A percentile compares a stretch with the other conserved stretches of the same genome.
These are phyloP conservation scores for Pythium phragmiticola DNA, from an alignment of 352 stramenopile species.

Conservation along the genomic window DNA sequence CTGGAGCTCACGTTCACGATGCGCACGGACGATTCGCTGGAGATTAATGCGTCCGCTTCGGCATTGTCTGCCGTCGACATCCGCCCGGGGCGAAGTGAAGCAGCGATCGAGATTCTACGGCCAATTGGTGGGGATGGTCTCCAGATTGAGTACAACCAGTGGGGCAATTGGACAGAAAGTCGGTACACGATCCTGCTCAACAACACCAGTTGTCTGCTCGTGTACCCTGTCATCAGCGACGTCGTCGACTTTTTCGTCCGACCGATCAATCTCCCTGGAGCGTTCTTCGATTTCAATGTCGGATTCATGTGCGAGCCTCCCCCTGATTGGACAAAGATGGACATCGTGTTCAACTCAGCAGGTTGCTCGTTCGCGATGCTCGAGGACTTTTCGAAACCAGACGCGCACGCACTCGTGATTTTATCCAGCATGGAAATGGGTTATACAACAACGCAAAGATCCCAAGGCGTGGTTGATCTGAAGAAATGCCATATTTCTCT, in stretches of 20 bases:
- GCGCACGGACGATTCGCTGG: constrained; percentile 80
- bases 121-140: constrained; percentile 66
- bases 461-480: constrained; percentile 51
- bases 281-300: constrained; percentile 59
- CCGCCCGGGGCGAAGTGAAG: constrained; percentile 44
- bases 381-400: constrained; percentile 71
- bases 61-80: constrained; percentile 67
- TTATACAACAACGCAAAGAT: constrained; percentile 68
- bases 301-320: constrained; percentile 62
- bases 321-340: constrained; percentile 79
- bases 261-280: constrained; percentile 43
- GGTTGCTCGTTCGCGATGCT: constrained; percentile 79
- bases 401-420: constrained; percentile 75
- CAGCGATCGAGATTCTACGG: constrained; percentile 66
- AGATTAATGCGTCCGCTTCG: constrained; percentile 58
- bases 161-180: constrained; percentile 72
- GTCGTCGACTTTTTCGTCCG: constrained; percentile 61
- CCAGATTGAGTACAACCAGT: constrained; percentile 81
- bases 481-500: constrained; percentile 82
- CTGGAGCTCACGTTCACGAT: constrained; percentile 76
- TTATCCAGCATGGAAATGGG: constrained; percentile 63
- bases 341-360: constrained; percentile 62
- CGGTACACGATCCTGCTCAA: constrained; percentile 64
- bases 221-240: constrained; percentile 69
- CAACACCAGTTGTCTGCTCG: constrained; percentile 78